Evolutionary conservation across 352 stramenopile genomes (phyloP), one percentile per base, ranked within the genome.

Genomic region (Pythium angustatum): DNA sequence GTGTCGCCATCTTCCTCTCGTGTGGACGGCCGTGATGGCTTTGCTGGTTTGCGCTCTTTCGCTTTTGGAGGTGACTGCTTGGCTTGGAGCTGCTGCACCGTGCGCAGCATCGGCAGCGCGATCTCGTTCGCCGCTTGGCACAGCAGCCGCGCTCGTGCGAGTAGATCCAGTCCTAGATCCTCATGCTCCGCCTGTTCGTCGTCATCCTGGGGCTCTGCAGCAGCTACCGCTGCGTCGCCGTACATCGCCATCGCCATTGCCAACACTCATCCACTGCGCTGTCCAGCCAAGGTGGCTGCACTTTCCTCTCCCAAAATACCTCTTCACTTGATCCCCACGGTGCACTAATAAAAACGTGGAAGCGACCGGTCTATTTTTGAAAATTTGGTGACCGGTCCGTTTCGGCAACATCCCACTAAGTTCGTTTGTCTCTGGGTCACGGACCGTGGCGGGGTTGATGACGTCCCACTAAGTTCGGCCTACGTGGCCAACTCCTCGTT

Each of bases 51-150:
- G 7, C 40, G 30, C 21, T 53, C 47, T 21, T 64, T 68, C 17
- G 51, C 14, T 9, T 31, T 36, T 4, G 31, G 22, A 14, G 55
- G 21, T 15, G 40, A 21, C n/a, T 47, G 24, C 17, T 61, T 50
- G 40, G 62, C 21, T 22, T 57, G 34, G 17, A 65, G 27, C 47
- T 64, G 31, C 24, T 61, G 50, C 5, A 70, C 56, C 2, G 49
- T 65, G n/a, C 55, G 63, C 30, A 70, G 55, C 58, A 70, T 64
- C 1, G 61, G 63, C 66, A 73, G 52, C 27, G 63, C 55, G 45
- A 73, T 70, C 49, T 73, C 61, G 36, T 73, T 73, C 36, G 66
- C 66, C 0, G 62, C 66, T 15, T 63, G 51, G 44, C 60, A 69
- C 27, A 70, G 62, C 38, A 56, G 41, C 43, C 68, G 51, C 44